Percentiles rank a stretch among this genome's conserved stretches.
phyloP scores from a whole-genome alignment of 2,329 filamentous ascomycete species.

The Microdochium nivale region DNA sequence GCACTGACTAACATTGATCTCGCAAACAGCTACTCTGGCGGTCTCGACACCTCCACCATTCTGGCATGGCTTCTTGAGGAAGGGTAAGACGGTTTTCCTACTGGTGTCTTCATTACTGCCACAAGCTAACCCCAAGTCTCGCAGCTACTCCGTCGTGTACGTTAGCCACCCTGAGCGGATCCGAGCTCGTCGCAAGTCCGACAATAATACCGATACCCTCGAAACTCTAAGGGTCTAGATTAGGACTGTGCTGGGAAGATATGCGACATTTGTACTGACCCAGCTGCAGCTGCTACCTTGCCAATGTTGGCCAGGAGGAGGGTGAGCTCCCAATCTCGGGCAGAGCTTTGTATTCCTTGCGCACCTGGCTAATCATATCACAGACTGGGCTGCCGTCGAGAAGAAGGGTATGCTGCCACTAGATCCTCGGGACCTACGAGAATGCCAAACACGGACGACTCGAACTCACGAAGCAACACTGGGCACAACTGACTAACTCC shows the following conservation, averaged over 20 bases:
- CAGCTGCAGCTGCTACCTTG: neutral
- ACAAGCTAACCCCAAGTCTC: neutral
- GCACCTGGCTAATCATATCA: neutral
- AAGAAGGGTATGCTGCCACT: constrained; percentile 50
- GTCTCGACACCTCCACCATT: constrained; percentile 1
- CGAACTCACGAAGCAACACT: neutral
- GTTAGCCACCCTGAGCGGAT: neutral
- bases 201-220: neutral
- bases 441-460: neutral
- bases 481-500: neutral
- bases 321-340: neutral
- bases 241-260: no score
- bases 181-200: neutral
- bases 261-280: neutral
- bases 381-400: constrained; percentile 55
- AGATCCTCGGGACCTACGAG: constrained; percentile 20
- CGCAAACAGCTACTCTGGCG: neutral
- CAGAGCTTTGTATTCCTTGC: neutral
- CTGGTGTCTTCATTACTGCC: neutral
- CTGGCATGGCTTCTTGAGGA: neutral
- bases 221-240: no score
- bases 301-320: constrained; percentile 1
- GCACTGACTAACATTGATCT: neutral
- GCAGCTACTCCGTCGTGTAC: neutral
- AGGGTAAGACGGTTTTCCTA: neutral